Conservation (phyloP, 345 rosid genomes). For the Salix exigua region DNA sequence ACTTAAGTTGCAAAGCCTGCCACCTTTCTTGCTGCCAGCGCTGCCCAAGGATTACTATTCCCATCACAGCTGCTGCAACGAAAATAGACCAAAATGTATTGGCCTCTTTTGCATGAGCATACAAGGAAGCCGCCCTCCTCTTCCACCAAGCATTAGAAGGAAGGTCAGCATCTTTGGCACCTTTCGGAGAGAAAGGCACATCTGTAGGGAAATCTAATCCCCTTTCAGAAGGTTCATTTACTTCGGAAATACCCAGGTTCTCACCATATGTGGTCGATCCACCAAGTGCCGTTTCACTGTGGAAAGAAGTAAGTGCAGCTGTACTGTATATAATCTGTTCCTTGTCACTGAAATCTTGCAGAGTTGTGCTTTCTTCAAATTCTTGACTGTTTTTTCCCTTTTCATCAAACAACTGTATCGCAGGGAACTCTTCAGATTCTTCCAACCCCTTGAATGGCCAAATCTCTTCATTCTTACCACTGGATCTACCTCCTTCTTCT, state of each 20-base stretch:
- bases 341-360: slow-evolving; percentile 34
- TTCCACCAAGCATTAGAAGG: slow-evolving; percentile 98
- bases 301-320: slow-evolving; percentile 45
- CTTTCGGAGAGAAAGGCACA: slow-evolving; percentile 28
- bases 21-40: slow-evolving; percentile 96
- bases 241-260: slow-evolving; percentile 31
- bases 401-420: slow-evolving; percentile 39
- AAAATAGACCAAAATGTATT: slow-evolving; percentile 88
- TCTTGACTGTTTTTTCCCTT: slow-evolving; percentile 35
- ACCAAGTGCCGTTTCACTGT: slow-evolving; percentile 44
- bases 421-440: slow-evolving; percentile 53
- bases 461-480: slow-evolving; percentile 52
- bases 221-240: slow-evolving; percentile 30
- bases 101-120: slow-evolving; percentile 74
- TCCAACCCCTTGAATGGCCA: slow-evolving; percentile 49
- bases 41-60: slow-evolving; percentile 89
- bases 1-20: slow-evolving; percentile 78
- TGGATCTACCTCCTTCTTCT: slow-evolving; percentile 40
- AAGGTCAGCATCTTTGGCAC: slow-evolving; percentile 46
- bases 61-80: slow-evolving; percentile 88
- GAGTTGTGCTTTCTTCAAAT: slow-evolving; percentile 38
- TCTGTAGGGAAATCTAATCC: slow-evolving; percentile 33
- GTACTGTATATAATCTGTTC: slow-evolving; percentile 52
- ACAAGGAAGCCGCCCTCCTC: slow-evolving; percentile 70
- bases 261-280: slow-evolving; percentile 44